Base-by-base conservation (phyloP, 164 flowering plant species). In the Platanus orientalis region DNA sequence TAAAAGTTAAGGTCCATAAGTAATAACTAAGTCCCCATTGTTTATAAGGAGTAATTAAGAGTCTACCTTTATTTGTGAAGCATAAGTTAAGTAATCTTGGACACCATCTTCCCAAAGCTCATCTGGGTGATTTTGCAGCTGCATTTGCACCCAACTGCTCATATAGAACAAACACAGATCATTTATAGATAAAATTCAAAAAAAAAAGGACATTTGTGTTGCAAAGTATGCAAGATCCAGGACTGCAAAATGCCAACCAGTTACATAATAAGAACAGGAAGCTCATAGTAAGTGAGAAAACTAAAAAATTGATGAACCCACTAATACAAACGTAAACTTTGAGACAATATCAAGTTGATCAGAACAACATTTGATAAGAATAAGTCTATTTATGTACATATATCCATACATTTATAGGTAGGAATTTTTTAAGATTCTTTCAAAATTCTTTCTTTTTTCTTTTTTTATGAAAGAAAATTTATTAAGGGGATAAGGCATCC, bases 81-180 rank as follows among this genome's bases (percentile, higher is more conserved):
- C 90, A 83, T 94, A 93, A 72, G 70, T 50, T 13, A 89, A 63
- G 68, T 94, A 94, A 72, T 89, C 96, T 34, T 73, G 80, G 24
- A 84, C 79, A 19, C 97, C 99, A 78, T 88, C 99, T 77, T 88
- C 88, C 99, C 99, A 94, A 71, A 94, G 96, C 69, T 89, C 99
- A 77, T 94, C 92, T 12, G 97, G 96, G 64, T 89, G 96, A 68
- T 85, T 81, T 66, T 81, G 82, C 62, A 94, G 68, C 62, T 94
- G 97, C 54, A 72, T 57, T 63, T 91, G 96, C 65, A 94, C 89
- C 97, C 99, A 94, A 66, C 99, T 94, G 86, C 61, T 47, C 66
- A 70, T 25, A 62, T 4, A 12, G 58, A 49, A 59, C 20, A 39
- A 32, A 60, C n/a, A 48, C 40, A 54, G 16, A 47, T 57, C 21